Evolutionary conservation across 805 yeast species (phyloP), one percentile per base, ranked within the genome.

Genomic region (Metschnikowia rubicola): DNA sequence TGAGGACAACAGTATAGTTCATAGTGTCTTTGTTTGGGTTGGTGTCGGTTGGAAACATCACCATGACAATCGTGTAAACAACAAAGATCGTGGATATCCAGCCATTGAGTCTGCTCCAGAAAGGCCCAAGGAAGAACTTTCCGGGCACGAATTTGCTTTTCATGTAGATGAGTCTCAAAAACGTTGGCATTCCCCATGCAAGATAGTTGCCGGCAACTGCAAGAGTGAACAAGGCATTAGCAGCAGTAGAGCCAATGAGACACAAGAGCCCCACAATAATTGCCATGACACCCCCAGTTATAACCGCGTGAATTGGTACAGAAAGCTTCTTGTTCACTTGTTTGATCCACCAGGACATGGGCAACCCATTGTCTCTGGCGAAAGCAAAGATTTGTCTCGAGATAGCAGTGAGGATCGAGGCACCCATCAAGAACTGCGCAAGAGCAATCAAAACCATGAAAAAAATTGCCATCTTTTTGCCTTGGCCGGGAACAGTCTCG

Each of bases 371-470:
- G 62, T 85, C 92, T 67, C 92, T 78, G 35, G 88, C 81, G 62
- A 84, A 82, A 1, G 89, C 88, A 81, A 86, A 84, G 41, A 82
- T 73, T 62, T 84, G 89, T 63, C 90, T 76, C 4, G 88, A 81
- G 7, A 79, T 75, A 10, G 88, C 88, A 41, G 83, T 74, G 39
- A 82, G 67, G 44, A 79, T 74, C 3, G 85, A 79, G 21, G 79
- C 73, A 13, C 86, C 85, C 88, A 83, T 84, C 44, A 83, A 65
- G 63, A 78, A 81, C 61, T 83, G 88, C 19, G 86, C 80, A 51
- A 74, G 60, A 9, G 81, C 75, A 60, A 81, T 76, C 42, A 83
- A 55, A 3, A 79, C 55, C 83, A 83, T 79, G 52, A 83, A 72
- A 0, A 83, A 84, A 39, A 83, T 65, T 11, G 89, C 83, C 86